phyloP scores from a whole-genome alignment of 2,329 filamentous ascomycete genomes.

The Trichoderma afroharzianum region DNA sequence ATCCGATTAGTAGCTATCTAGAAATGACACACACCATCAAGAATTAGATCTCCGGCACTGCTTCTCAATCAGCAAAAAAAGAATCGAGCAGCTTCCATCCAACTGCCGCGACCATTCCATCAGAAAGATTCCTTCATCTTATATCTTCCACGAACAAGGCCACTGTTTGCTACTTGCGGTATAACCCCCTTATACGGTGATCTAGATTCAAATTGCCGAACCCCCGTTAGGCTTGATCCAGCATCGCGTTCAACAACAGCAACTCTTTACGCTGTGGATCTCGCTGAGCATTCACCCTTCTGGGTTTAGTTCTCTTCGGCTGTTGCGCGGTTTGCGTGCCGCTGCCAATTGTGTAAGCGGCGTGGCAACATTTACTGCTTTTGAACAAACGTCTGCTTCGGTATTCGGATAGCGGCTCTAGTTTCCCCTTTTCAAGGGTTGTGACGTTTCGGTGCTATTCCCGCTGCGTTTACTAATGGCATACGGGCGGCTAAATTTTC shows the following conservation, averaged over 20 bases:
- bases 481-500: background rate
- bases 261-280: background rate
- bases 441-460: background rate
- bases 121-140: background rate
- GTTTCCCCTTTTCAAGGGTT: background rate
- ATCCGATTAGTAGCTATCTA: background rate
- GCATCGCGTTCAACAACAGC: background rate
- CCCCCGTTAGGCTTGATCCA: background rate
- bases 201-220: background rate
- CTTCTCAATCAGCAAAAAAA: background rate
- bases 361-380: background rate
- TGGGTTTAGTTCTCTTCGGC: background rate
- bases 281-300: background rate
- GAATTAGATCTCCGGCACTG: background rate
- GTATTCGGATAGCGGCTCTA: background rate
- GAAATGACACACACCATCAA: background rate
- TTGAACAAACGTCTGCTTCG: background rate
- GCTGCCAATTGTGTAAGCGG: background rate
- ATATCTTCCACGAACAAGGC: background rate
- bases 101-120: background rate
- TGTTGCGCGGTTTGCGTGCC: background rate
- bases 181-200: background rate
- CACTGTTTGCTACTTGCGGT: background rate
- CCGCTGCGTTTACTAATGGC: background rate
- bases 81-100: background rate